Percentiles rank a stretch among this genome's conserved stretches.
These are phyloP conservation scores for Aspergillus diversus DNA, from an alignment of 495 filamentous ascomycete species.

Conservation along the genomic window DNA sequence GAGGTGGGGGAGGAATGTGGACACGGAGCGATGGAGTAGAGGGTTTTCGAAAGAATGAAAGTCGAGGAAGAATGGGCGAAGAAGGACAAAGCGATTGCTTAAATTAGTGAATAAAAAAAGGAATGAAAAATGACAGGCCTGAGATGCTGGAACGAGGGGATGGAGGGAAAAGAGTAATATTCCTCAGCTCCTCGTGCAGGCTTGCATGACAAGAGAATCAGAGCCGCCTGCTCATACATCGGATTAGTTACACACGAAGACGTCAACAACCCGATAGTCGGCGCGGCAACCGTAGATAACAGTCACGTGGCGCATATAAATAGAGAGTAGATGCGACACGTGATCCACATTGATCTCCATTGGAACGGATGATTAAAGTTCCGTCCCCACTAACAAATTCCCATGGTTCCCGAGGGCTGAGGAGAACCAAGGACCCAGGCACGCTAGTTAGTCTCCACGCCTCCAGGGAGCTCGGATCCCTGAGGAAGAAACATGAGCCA, in stretches of 20 bases:
- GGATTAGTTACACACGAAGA: not conserved
- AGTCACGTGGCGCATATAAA: not conserved
- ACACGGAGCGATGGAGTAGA: conserved; percentile 6
- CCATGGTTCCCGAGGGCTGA: no score
- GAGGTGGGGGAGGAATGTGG: conserved; percentile 38
- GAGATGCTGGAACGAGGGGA: conserved; percentile 24
- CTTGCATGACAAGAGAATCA: conserved; percentile 4
- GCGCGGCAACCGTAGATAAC: conserved; percentile 1
- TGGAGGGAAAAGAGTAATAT: conserved; percentile 15
- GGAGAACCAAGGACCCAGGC: no score
- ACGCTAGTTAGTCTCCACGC: no score
- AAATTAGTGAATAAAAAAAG: conserved; percentile 1
- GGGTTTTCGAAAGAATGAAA: conserved; percentile 24
- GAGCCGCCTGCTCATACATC: not conserved
- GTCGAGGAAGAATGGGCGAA: conserved; percentile 13
- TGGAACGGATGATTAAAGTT: no score
- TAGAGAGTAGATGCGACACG: not conserved
- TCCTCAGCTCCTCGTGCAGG: conserved; percentile 14
- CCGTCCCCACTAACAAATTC: no score
- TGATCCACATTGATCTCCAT: not conserved
- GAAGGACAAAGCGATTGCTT: not conserved
- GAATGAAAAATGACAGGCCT: conserved; percentile 23
- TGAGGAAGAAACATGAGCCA: not conserved
- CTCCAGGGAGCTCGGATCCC: not conserved
- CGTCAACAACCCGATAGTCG: conserved; percentile 1